phyloP scores from a whole-genome alignment of 805 yeast species.

The Tetrapisispora taiwanensis region DNA sequence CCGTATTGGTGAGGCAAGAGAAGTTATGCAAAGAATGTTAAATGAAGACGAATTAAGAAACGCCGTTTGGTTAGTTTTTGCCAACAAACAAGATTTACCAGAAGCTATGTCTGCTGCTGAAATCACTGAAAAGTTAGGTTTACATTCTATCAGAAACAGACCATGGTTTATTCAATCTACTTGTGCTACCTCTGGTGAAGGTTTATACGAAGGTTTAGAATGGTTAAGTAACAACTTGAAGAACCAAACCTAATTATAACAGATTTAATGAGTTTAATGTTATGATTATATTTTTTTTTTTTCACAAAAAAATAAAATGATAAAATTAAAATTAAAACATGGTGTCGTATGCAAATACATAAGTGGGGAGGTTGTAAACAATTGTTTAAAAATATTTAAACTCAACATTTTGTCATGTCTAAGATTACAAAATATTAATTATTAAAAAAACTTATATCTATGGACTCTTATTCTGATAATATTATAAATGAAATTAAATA shows the following conservation, averaged over 20 bases:
- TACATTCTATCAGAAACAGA: slow-evolving; percentile 95
- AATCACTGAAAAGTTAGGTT: slow-evolving; percentile 92
- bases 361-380: no score
- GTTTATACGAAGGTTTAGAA: slow-evolving; percentile 94
- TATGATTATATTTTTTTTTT: neutral
- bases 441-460: neutral
- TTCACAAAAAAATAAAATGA: no score
- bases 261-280: no score
- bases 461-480: neutral
- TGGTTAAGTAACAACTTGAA: slow-evolving; percentile 91
- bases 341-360: no score
- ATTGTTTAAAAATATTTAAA: neutral
- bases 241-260: slow-evolving; percentile 34
- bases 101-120: slow-evolving; percentile 99
- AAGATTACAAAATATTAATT: neutral
- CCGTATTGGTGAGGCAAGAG: slow-evolving; percentile 96
- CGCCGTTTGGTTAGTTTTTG: slow-evolving; percentile 88
- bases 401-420: neutral
- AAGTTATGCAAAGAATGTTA: slow-evolving; percentile 95
- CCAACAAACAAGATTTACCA: slow-evolving; percentile 98
- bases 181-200: slow-evolving; percentile 98
- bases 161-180: slow-evolving; percentile 99
- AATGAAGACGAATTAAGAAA: slow-evolving; percentile 97
- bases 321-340: no score
- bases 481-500: neutral